These are phyloP conservation scores for Yamadazyma dushanensis DNA, from an alignment of 1,139 yeast species.

Conservation along the genomic window DNA sequence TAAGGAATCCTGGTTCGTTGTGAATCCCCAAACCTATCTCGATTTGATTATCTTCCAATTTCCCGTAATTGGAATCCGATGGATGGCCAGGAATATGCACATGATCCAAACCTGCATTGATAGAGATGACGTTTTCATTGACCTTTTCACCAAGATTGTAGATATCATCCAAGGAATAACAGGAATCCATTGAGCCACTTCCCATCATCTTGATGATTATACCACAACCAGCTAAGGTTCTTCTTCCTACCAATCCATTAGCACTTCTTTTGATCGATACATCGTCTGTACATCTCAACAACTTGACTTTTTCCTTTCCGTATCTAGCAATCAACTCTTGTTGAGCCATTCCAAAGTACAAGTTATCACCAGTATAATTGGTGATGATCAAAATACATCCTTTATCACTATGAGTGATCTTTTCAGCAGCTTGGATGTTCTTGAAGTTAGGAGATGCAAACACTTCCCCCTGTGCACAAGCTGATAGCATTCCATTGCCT, in stretches of 20 bases:
- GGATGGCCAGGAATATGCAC: slow-evolving; percentile 51
- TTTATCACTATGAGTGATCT: slow-evolving; percentile 22
- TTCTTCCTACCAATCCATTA: slow-evolving; percentile 48
- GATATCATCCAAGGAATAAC: slow-evolving; percentile 33
- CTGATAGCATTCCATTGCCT: slow-evolving; percentile 44
- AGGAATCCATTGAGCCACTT: slow-evolving; percentile 37
- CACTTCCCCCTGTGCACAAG: slow-evolving; percentile 47
- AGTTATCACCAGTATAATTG: slow-evolving; percentile 35
- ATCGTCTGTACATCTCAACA: slow-evolving; percentile 39
- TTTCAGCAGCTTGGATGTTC: slow-evolving; percentile 40
- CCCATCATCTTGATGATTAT: slow-evolving; percentile 47
- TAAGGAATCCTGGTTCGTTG: slow-evolving; percentile 52
- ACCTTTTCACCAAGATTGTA: slow-evolving; percentile 36
- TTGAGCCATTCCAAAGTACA: slow-evolving; percentile 36
- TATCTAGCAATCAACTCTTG: slow-evolving; percentile 29
- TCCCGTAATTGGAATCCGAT: slow-evolving; percentile 27
- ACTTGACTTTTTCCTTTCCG: slow-evolving; percentile 20
- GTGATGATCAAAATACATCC: slow-evolving; percentile 26
- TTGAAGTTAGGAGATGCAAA: slow-evolving; percentile 47
- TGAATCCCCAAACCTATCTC: slow-evolving; percentile 57
- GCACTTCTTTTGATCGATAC: slow-evolving; percentile 47
- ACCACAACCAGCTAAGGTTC: slow-evolving; percentile 50
- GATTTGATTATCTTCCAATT: slow-evolving; percentile 34
- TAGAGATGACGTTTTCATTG: slow-evolving; percentile 42
- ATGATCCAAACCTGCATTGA: slow-evolving; percentile 53